Evolutionary conservation across 2,329 filamentous ascomycete genomes (phyloP).

Genomic region (Coleophoma eucalyptorum): DNA sequence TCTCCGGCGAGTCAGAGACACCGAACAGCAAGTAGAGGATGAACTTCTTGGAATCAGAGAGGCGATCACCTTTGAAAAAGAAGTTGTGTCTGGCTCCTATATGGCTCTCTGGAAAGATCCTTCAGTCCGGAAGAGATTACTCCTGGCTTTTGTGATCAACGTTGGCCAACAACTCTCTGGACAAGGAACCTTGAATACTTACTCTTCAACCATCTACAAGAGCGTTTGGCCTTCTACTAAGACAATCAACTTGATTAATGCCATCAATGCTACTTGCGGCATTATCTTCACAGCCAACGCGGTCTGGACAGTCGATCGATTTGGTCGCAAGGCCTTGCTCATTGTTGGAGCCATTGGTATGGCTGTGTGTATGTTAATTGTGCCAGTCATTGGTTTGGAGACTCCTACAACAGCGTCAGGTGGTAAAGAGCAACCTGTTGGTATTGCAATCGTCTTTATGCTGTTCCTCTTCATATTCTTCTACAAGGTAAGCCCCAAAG

Average conservation of each 20-base stretch:
- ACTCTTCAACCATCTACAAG: constrained; percentile 71
- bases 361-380: constrained; percentile 66
- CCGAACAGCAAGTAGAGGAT: constrained; percentile 63
- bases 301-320: constrained; percentile 69
- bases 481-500: constrained; percentile 32
- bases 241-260: constrained; percentile 70
- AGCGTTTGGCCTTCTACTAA: constrained; percentile 57
- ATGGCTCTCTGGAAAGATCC: constrained; percentile 66
- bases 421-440: constrained; percentile 54
- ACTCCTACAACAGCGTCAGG: constrained; percentile 50
- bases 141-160: constrained; percentile 63
- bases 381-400: constrained; percentile 50
- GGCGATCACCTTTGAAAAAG: constrained; percentile 68
- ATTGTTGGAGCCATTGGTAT: constrained; percentile 67
- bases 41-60: constrained; percentile 63
- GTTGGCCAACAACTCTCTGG: constrained; percentile 70
- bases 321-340: constrained; percentile 66
- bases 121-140: constrained; percentile 63
- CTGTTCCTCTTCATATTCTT: constrained; percentile 65
- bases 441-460: constrained; percentile 65
- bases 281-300: constrained; percentile 72
- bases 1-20: constrained; percentile 56
- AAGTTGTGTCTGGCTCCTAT: constrained; percentile 61
- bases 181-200: constrained; percentile 69
- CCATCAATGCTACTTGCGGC: constrained; percentile 68